A percentile compares a stretch with the other conserved stretches of the same genome.
Conservation (phyloP, 192 early-diverging fungal species). For the Podila minutissima region DNA sequence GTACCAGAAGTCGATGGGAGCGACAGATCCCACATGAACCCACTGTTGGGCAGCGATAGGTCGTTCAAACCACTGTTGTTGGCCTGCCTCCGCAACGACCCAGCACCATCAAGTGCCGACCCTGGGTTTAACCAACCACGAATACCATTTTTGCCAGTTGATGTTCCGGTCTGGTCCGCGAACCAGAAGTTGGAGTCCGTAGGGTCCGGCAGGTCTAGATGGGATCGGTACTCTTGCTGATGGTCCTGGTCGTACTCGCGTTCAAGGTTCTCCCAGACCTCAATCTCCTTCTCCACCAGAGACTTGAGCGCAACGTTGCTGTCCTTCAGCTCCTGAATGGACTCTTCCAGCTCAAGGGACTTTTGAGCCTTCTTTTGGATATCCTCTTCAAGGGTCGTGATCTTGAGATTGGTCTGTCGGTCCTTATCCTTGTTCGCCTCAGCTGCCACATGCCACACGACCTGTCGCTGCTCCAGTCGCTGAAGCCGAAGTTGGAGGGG, state of each 20-base stretch:
- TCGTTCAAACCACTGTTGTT: neutral
- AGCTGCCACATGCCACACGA: conserved; percentile 45
- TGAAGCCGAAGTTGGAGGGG: conserved; percentile 43
- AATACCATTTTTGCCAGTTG: neutral
- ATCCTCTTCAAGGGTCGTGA: conserved; percentile 29
- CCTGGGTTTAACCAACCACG: neutral
- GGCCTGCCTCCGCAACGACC: neutral
- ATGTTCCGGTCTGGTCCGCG: neutral
- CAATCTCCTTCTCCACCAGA: conserved; percentile 34
- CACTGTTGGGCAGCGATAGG: neutral
- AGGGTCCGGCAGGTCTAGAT: neutral
- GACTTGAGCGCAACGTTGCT: conserved; percentile 11
- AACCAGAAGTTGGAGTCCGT: neutral
- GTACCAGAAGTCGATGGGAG: neutral
- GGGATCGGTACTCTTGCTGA: neutral
- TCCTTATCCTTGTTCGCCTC: conserved; percentile 44
- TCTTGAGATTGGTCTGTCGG: conserved; percentile 14
- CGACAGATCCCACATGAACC: neutral
- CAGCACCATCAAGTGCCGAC: neutral
- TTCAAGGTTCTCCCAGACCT: conserved; percentile 36
- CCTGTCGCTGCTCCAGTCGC: conserved; percentile 42
- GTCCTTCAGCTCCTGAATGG: conserved; percentile 14
- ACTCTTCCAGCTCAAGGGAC: conserved; percentile 9
- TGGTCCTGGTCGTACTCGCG: conserved; percentile 18
- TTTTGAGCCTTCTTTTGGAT: conserved; percentile 8